phyloP scores from a whole-genome alignment of 495 filamentous ascomycete species.

The Paragyromitra xinjiangensis region DNA sequence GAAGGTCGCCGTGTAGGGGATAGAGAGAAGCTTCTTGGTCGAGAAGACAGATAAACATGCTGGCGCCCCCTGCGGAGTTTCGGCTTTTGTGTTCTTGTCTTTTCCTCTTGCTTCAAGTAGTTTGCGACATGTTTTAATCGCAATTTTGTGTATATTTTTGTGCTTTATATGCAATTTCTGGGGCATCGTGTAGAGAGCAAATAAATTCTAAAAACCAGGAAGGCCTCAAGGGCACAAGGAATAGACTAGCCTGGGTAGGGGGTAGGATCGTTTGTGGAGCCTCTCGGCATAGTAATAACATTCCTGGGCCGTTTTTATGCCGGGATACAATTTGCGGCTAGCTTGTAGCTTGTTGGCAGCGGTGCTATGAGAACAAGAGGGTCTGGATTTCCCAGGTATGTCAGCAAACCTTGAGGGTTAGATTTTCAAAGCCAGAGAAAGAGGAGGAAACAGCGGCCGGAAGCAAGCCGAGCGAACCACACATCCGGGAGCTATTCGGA shows the following conservation, averaged over 20 bases:
- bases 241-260: neutral
- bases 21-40: conserved; percentile 49
- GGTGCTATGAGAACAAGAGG: neutral
- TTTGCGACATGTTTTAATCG: neutral
- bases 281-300: no score
- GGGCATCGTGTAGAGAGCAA: conserved; percentile 1
- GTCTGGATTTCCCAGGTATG: conserved; percentile 33
- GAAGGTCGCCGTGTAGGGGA: conserved; percentile 53
- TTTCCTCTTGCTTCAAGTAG: neutral
- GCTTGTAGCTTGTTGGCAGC: neutral
- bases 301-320: neutral
- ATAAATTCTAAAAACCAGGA: neutral
- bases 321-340: conserved; percentile 1
- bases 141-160: conserved; percentile 12
- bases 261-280: neutral
- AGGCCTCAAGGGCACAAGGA: neutral
- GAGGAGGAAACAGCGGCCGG: neutral
- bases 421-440: conserved; percentile 12
- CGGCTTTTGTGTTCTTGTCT: neutral
- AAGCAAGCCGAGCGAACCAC: conserved; percentile 22
- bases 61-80: neutral
- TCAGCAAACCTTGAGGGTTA: conserved; percentile 9
- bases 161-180: conserved; percentile 16
- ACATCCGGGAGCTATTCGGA: conserved; percentile 13
- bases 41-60: conserved; percentile 34